Conservation (phyloP, 106 monocot genomes). For the Allium fistulosum region DNA sequence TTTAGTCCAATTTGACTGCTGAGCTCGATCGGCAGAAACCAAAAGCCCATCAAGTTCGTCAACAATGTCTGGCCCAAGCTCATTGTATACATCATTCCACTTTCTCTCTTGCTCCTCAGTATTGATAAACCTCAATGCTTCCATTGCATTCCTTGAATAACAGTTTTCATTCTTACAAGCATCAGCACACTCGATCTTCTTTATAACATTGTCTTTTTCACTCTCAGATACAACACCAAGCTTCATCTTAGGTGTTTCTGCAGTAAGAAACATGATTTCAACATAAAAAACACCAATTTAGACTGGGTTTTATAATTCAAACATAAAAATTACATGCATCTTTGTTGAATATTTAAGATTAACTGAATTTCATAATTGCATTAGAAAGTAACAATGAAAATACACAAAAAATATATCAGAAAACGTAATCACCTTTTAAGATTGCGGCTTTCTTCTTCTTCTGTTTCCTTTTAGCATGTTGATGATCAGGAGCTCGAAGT, state of each 20-base stretch:
- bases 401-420: neutral
- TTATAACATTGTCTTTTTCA: neutral
- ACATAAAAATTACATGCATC: neutral
- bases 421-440: neutral
- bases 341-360: no score
- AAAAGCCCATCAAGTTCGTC: conserved; percentile 22
- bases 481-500: conserved; percentile 2
- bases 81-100: conserved; percentile 39
- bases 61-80: conserved; percentile 13
- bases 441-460: neutral
- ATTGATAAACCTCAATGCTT: conserved; percentile 29
- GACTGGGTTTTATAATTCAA: neutral
- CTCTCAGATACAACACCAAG: neutral
- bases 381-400: neutral
- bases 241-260: neutral
- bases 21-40: conserved; percentile 1
- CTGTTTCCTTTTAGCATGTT: neutral
- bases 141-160: conserved; percentile 42
- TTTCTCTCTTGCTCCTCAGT: conserved; percentile 16
- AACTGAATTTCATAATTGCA: no score
- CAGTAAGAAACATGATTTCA: neutral
- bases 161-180: neutral
- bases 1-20: neutral
- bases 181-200: neutral
- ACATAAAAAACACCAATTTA: no score